A percentile compares a stretch with the other conserved stretches of the same genome.
These are phyloP conservation scores for Apophysomyces ossiformis DNA, from an alignment of 371 early-diverging fungal species.

Conservation along the genomic window DNA sequence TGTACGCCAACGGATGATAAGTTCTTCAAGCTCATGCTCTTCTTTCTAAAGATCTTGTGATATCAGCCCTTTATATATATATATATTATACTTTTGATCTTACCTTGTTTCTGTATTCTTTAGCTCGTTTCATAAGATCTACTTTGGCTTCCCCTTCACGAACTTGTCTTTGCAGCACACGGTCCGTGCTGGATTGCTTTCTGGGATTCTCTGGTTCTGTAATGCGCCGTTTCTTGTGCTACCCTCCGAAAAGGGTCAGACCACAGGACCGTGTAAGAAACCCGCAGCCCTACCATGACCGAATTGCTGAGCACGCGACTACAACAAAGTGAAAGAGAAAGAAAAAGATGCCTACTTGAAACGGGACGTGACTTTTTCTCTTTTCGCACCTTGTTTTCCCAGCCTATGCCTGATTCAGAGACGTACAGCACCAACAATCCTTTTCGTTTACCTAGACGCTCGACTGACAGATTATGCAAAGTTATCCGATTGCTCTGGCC, in stretches of 20 bases:
- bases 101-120: constrained; percentile 17
- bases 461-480: not conserved
- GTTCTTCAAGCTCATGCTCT: constrained; percentile 13
- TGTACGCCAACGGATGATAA: constrained; percentile 19
- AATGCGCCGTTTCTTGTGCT: not conserved
- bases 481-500: not conserved
- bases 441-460: not conserved
- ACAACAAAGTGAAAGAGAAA: not conserved
- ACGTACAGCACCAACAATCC: not conserved
- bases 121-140: constrained; percentile 1
- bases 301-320: not conserved
- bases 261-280: not conserved
- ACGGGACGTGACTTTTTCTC: not conserved
- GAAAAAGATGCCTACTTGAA: not conserved
- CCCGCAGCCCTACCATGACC: not conserved
- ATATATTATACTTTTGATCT: not conserved
- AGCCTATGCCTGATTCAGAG: no score
- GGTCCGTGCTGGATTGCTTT: not conserved
- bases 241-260: not conserved
- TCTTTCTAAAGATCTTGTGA: constrained; percentile 10
- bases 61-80: not conserved
- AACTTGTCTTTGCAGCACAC: not conserved
- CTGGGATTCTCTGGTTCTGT: not conserved
- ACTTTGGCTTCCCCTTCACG: constrained; percentile 14
- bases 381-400: not conserved